These are phyloP conservation scores for Pichia sp. DNA, from an alignment of 1,139 yeast species.

Conservation along the genomic window DNA sequence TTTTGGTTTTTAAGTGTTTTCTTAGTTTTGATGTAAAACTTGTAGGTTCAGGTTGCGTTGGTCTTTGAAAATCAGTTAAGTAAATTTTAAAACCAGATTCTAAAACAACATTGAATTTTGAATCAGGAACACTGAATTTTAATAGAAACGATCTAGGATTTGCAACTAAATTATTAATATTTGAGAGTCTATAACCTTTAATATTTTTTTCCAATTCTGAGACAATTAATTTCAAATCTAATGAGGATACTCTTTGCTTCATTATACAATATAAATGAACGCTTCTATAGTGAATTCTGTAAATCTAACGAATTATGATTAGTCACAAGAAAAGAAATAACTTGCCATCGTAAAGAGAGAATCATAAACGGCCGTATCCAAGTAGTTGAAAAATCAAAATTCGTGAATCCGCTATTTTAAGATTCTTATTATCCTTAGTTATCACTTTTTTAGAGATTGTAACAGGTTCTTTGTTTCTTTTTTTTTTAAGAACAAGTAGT, in stretches of 20 bases:
- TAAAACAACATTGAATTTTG: slow-evolving; percentile 65
- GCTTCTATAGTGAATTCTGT: neutral
- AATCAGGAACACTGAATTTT: slow-evolving; percentile 79
- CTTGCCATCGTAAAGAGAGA: neutral
- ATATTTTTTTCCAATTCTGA: slow-evolving; percentile 55
- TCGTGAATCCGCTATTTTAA: neutral
- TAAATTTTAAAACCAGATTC: slow-evolving; percentile 87
- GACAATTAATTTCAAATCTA: slow-evolving; percentile 70
- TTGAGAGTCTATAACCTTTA: slow-evolving; percentile 67
- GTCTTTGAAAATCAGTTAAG: slow-evolving; percentile 72
- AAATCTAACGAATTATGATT: neutral
- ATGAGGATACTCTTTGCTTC: slow-evolving; percentile 80
- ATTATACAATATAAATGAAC: slow-evolving; percentile 6
- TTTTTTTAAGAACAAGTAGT: neutral
- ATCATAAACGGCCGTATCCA: neutral
- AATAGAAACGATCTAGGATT: slow-evolving; percentile 70
- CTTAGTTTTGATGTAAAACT: slow-evolving; percentile 80
- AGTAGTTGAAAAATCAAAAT: neutral
- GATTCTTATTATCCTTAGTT: neutral
- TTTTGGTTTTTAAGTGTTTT: slow-evolving; percentile 75
- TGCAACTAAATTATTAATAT: slow-evolving; percentile 74
- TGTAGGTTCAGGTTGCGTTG: slow-evolving; percentile 75
- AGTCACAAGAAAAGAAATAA: neutral
- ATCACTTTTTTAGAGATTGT: neutral
- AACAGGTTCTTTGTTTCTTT: neutral